Evolutionary conservation across 2,329 filamentous ascomycete species (phyloP), one percentile per base, ranked within the genome.

Genomic region (Aspergillus oerlinghausenensis): DNA sequence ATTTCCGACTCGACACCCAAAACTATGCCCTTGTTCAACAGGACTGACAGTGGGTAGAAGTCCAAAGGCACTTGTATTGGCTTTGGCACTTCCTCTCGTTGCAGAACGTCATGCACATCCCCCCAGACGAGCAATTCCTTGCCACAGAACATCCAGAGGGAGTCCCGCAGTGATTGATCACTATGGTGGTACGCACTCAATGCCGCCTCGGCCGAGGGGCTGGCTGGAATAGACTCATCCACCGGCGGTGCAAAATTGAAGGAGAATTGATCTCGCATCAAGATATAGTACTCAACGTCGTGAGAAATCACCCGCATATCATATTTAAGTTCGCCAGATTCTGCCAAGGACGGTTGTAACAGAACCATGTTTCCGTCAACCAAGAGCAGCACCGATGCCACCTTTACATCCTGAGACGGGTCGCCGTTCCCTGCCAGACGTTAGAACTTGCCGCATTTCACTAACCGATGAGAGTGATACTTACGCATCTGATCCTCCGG

Each of bases 251-350:
- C 73, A 60, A 82, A 78, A 60, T 75, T 77, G 65, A 75, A 78
- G 9, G 72, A 76, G 21, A 76, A 85, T 66, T 95, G 89, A 68
- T 99, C 94, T 61, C 92, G 87, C 85, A 95, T 95, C 65, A 94
- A 85, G 54, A 88, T 88, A 71, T 96, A 97, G 67, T 94, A 97
- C 72, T 99, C 94, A 43, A 97, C 92, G 66, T 96, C 95, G 67
- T 97, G 91, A 11, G 92, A 92, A 69, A 99, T 88, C 57, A 97
- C 88, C 9, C 92, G 88, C 94, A 99, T 99, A 69, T 97, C 93
- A 69, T 99, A 99, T 77, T 97, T 97, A 52, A 97, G 81, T 64
- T 92, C 88, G 4, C 90, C 89, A 47, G 88, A 84, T 50, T 90
- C 89, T 52, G 89, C 92, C 4, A 90, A 80, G 0, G 91, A 92